Percentiles rank a stretch among this genome's conserved stretches.
phyloP scores from a whole-genome alignment of 2,329 filamentous ascomycete genomes.

The Lasiodiplodia theobromae region DNA sequence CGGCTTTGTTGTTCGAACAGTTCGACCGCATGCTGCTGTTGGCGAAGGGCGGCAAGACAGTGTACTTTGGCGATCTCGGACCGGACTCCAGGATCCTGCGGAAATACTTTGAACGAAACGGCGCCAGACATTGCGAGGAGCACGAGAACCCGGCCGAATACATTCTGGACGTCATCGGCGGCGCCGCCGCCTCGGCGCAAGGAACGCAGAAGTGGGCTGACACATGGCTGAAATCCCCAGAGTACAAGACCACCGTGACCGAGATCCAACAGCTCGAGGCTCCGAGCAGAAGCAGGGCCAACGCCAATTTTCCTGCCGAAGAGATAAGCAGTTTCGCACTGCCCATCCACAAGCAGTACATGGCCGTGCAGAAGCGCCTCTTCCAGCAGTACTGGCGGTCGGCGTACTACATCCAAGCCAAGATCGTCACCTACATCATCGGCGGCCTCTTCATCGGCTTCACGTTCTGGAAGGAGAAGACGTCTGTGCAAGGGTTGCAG shows the following conservation, averaged over 20 bases:
- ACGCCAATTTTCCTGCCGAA: constrained; percentile 37
- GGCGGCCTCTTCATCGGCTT: constrained; percentile 48
- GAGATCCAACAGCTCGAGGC: neutral
- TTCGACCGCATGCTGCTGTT: constrained; percentile 56
- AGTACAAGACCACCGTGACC: neutral
- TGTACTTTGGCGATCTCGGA: constrained; percentile 56
- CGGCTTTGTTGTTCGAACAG: constrained; percentile 53
- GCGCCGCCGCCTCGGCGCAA: constrained; percentile 36
- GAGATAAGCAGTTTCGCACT: constrained; percentile 51
- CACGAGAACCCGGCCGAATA: constrained; percentile 78
- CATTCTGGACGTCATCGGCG: constrained; percentile 63
- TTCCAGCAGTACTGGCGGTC: constrained; percentile 57
- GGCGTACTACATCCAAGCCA: constrained; percentile 50
- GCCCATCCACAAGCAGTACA: constrained; percentile 44
- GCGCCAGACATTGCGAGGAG: constrained; percentile 64
- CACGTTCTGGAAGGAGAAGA: constrained; percentile 50
- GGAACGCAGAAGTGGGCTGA: neutral
- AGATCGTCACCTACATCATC: constrained; percentile 39
- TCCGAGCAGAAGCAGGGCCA: neutral
- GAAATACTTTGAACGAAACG: constrained; percentile 67
- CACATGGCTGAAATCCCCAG: neutral
- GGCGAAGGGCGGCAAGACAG: constrained; percentile 45
- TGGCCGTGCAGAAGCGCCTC: constrained; percentile 47
- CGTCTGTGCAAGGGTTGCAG: constrained; percentile 51
- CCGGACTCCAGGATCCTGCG: constrained; percentile 50